phyloP scores from a whole-genome alignment of 768 basidiomycete genomes.

The Pisolithus orientalis region DNA sequence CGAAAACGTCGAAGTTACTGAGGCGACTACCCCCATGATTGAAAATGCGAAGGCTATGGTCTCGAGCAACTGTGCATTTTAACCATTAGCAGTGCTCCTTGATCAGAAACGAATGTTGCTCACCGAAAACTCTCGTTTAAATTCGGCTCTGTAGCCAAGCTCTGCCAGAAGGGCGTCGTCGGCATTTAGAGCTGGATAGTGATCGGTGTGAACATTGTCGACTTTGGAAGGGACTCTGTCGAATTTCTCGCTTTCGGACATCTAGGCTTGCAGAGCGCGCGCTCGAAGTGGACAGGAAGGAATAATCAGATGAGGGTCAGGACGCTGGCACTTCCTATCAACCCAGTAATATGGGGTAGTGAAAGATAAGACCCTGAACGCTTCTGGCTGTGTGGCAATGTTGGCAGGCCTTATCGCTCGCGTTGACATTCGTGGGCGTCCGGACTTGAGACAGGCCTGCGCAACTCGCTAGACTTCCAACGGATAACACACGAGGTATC shows the following conservation, averaged over 20 bases:
- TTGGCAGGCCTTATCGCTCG: neutral
- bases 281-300: neutral
- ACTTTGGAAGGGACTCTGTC: slow-evolving; percentile 7
- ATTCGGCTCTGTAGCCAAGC: slow-evolving; percentile 68
- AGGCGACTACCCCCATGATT: slow-evolving; percentile 69
- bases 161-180: slow-evolving; percentile 57
- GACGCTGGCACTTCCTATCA: neutral
- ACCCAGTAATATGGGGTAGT: neutral
- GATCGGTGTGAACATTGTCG: slow-evolving; percentile 3
- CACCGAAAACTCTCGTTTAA: slow-evolving; percentile 70
- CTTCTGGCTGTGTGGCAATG: neutral
- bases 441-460: too few species aligned
- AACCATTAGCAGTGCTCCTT: neutral
- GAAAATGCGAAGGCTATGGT: slow-evolving; percentile 63
- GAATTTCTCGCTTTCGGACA: slow-evolving; percentile 19
- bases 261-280: neutral
- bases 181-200: slow-evolving; percentile 28
- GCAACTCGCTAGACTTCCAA: too few species aligned
- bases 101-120: slow-evolving; percentile 7
- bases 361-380: neutral
- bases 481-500: too few species aligned
- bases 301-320: neutral
- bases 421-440: neutral
- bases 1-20: slow-evolving; percentile 58
- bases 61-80: slow-evolving; percentile 41